Conservation (phyloP, 352 stramenopile species). For the Phytophthora fragariae region DNA sequence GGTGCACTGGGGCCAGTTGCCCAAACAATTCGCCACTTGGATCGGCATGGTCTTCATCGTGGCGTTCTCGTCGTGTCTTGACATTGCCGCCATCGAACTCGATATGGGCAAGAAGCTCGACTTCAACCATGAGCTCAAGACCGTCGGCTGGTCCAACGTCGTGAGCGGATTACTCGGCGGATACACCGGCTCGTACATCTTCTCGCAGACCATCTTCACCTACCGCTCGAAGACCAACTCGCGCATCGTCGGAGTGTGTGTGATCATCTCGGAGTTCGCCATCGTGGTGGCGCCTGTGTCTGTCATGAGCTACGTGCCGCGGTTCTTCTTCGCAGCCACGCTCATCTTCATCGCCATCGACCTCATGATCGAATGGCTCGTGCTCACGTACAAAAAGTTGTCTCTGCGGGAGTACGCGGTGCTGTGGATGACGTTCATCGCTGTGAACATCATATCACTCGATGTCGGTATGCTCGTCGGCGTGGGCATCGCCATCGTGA, state of each 20-base stretch:
- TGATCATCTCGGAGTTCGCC: conserved; percentile 86
- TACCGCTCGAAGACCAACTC: conserved; percentile 92
- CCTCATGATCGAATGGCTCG: conserved; percentile 97
- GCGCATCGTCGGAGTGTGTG: conserved; percentile 90
- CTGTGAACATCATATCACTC: conserved; percentile 93
- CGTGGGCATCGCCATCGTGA: conserved; percentile 86
- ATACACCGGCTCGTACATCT: conserved; percentile 99
- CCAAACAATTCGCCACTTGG: conserved; percentile 90
- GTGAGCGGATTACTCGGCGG: conserved; percentile 94
- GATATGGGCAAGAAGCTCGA: conserved; percentile 94
- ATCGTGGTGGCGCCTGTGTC: conserved; percentile 91
- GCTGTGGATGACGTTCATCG: conserved; percentile 92
- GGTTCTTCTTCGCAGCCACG: conserved; percentile 97
- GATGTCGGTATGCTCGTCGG: conserved; percentile 95
- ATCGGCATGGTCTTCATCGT: conserved; percentile 98
- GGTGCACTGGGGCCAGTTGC: conserved; percentile 91
- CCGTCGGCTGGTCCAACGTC: conserved; percentile 97
- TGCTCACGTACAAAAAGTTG: conserved; percentile 78
- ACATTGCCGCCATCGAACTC: conserved; percentile 98
- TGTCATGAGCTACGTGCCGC: conserved; percentile 94
- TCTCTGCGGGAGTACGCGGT: conserved; percentile 92
- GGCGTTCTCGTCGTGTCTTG: conserved; percentile 95
- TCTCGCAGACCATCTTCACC: conserved; percentile 98
- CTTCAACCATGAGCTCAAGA: conserved; percentile 94
- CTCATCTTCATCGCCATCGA: conserved; percentile 98